These are phyloP conservation scores for Nakazawaea molendinolei DNA, from an alignment of 805 yeast species.

Conservation along the genomic window DNA sequence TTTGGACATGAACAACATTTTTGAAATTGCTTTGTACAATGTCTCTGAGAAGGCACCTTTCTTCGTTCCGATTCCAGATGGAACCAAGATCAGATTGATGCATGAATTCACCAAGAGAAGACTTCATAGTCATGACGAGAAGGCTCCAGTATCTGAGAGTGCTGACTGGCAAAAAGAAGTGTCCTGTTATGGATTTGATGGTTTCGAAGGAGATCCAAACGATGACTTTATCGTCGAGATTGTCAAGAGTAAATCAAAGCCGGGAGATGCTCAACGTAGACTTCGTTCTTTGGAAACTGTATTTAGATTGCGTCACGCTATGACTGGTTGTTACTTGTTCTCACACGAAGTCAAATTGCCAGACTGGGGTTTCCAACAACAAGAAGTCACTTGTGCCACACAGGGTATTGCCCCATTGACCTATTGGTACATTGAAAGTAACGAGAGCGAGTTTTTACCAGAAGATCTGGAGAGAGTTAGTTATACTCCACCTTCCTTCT, in stretches of 20 bases:
- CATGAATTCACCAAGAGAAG: constrained; percentile 56
- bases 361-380: constrained; percentile 79
- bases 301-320: constrained; percentile 71
- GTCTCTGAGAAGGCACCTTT: constrained; percentile 46
- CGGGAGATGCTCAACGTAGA: constrained; percentile 45
- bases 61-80: constrained; percentile 59
- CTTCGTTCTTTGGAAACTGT: constrained; percentile 64
- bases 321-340: constrained; percentile 71
- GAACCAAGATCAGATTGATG: constrained; percentile 61
- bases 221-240: constrained; percentile 78
- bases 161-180: constrained; percentile 82
- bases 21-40: constrained; percentile 66
- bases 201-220: constrained; percentile 76
- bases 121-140: constrained; percentile 78
- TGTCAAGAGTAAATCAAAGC: constrained; percentile 43
- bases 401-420: constrained; percentile 57
- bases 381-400: constrained; percentile 75
- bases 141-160: constrained; percentile 66
- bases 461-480: constrained; percentile 39
- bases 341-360: constrained; percentile 75
- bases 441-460: constrained; percentile 42
- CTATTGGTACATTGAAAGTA: constrained; percentile 71
- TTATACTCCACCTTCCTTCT: constrained; percentile 48
- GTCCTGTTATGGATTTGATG: constrained; percentile 69
- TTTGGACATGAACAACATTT: constrained; percentile 65